Percentiles rank a stretch among this genome's conserved stretches.
Conservation (phyloP, 169 alveolate genomes). For the Plasmodium fragile region DNA sequence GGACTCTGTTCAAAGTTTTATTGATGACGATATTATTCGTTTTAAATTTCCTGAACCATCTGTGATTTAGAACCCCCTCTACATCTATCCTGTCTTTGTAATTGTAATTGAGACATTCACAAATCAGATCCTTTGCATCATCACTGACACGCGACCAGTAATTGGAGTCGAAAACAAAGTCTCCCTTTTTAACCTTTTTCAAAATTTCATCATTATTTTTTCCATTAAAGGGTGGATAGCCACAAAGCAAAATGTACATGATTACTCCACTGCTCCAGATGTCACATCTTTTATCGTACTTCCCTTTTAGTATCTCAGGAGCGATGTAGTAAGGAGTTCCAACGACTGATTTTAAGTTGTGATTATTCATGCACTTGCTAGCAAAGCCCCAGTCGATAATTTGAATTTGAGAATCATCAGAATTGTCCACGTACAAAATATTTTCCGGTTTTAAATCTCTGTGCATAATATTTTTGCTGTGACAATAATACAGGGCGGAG, state of each 20-base stretch:
- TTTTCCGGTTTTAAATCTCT: slow-evolving; percentile 98
- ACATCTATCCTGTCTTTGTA: slow-evolving; percentile 92
- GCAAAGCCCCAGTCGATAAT: slow-evolving; percentile 96
- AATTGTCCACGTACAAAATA: slow-evolving; percentile 91
- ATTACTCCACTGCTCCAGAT: slow-evolving; percentile 96
- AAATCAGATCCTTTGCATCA: slow-evolving; percentile 91
- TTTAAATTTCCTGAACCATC: slow-evolving; percentile 88
- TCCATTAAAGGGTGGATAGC: slow-evolving; percentile 89
- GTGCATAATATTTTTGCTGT: slow-evolving; percentile 93
- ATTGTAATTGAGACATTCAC: slow-evolving; percentile 87
- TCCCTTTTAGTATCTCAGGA: slow-evolving; percentile 95
- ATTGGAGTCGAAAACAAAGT: slow-evolving; percentile 89
- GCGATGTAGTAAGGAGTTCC: slow-evolving; percentile 97
- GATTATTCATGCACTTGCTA: slow-evolving; percentile 90
- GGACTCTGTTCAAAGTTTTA: slow-evolving; percentile 77
- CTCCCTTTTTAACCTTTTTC: slow-evolving; percentile 89
- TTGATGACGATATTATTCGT: slow-evolving; percentile 26
- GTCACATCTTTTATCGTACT: slow-evolving; percentile 95
- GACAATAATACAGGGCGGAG: slow-evolving; percentile 95
- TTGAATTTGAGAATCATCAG: slow-evolving; percentile 91
- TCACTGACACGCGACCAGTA: slow-evolving; percentile 92
- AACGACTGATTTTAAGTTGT: slow-evolving; percentile 89
- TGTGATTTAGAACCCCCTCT: slow-evolving; percentile 94
- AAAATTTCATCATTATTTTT: slow-evolving; percentile 91
- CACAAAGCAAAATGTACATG: slow-evolving; percentile 86